phyloP scores from a whole-genome alignment of 2,329 filamentous ascomycete species.

The Graphiopsis chlorocephala region DNA sequence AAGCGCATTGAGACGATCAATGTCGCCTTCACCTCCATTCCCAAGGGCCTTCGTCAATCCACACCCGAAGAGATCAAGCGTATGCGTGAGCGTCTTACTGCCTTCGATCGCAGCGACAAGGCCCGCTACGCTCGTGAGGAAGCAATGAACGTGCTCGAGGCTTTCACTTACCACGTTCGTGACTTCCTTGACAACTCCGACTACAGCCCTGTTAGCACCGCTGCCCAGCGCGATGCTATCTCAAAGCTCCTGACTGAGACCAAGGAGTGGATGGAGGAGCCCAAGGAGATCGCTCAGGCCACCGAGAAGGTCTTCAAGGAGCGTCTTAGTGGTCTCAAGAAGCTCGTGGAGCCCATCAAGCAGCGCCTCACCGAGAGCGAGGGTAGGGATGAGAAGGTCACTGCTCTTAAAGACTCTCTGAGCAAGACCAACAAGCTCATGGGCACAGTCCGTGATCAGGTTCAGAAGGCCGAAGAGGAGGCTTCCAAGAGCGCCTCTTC shows the following conservation, averaged over 20 bases:
- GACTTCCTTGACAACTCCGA: slow-evolving; percentile 75
- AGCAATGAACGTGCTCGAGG: slow-evolving; percentile 87
- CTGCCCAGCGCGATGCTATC: slow-evolving; percentile 64
- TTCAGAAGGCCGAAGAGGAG: slow-evolving; percentile 56
- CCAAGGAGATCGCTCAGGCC: slow-evolving; percentile 69
- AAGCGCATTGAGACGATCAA: slow-evolving; percentile 53
- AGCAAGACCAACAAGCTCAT: slow-evolving; percentile 70
- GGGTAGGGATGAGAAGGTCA: slow-evolving; percentile 68
- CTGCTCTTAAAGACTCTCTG: slow-evolving; percentile 66
- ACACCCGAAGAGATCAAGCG: slow-evolving; percentile 58
- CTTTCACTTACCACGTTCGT: slow-evolving; percentile 82
- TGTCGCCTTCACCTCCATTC: slow-evolving; percentile 46
- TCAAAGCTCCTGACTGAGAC: slow-evolving; percentile 65
- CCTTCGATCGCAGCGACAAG: slow-evolving; percentile 83
- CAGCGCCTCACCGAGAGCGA: slow-evolving; percentile 69
- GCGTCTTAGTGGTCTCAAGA: slow-evolving; percentile 73
- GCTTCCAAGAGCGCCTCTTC: slow-evolving; percentile 44
- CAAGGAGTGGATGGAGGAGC: slow-evolving; percentile 85
- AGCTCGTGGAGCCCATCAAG: slow-evolving; percentile 73
- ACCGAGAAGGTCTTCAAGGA: slow-evolving; percentile 70
- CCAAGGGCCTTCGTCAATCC: slow-evolving; percentile 53
- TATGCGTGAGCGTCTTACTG: slow-evolving; percentile 66
- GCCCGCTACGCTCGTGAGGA: slow-evolving; percentile 77
- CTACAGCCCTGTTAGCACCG: slow-evolving; percentile 70
- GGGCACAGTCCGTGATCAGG: slow-evolving; percentile 65